Evolutionary conservation across 1,284 basidiomycete genomes (phyloP).

Genomic region (Coniferiporia sulphurascens): DNA sequence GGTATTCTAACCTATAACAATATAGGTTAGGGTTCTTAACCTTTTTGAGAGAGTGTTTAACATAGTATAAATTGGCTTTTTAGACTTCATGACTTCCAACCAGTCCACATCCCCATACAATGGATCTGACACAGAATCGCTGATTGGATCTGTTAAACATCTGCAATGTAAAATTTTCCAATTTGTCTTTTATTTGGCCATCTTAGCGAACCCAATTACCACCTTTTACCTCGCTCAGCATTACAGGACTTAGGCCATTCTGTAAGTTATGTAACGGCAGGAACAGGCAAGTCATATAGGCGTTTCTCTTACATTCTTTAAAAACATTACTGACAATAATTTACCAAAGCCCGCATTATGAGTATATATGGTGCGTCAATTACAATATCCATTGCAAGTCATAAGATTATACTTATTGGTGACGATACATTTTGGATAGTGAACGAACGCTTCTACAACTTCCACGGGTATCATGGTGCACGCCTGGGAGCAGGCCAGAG

Average conservation of each 20-base stretch:
- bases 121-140: background rate
- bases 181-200: no score
- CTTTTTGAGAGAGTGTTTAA: background rate
- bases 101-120: constrained; percentile 9
- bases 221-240: background rate
- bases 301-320: background rate
- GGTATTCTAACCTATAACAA: constrained; percentile 29
- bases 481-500: constrained; percentile 32
- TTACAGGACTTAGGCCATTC: background rate
- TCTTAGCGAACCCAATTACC: background rate
- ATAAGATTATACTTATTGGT: background rate
- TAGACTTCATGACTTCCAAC: constrained; percentile 9
- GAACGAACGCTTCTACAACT: constrained; percentile 27
- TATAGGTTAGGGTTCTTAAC: background rate
- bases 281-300: background rate
- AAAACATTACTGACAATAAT: background rate
- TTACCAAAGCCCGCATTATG: constrained; percentile 5
- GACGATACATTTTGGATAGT: background rate
- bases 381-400: background rate
- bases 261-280: background rate
- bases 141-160: constrained; percentile 1
- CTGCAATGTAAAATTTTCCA: background rate
- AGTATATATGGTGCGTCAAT: background rate
- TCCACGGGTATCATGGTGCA: constrained; percentile 33
- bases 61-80: background rate